These are phyloP conservation scores for Fraxinus sp. DNA, from an alignment of 305 asterid species.

Conservation along the genomic window DNA sequence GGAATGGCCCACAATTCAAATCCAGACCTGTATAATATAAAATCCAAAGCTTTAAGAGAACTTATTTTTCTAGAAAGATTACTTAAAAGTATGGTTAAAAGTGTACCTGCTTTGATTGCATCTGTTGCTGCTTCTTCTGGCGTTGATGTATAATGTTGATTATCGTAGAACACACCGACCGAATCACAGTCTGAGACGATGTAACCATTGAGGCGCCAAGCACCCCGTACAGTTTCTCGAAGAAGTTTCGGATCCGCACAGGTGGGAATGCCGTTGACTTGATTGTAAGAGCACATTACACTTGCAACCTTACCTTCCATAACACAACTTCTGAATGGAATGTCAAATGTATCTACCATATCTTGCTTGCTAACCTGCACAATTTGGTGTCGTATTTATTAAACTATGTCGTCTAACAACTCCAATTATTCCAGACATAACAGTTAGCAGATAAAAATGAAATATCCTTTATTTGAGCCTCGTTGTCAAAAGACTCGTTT, in stretches of 20 bases:
- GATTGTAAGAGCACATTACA: conserved; percentile 92
- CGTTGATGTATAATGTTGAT: conserved; percentile 70
- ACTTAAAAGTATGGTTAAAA: not conserved
- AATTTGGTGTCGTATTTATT: not conserved
- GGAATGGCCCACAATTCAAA: conserved; percentile 78
- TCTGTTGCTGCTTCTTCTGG: conserved; percentile 87
- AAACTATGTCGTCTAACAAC: not conserved
- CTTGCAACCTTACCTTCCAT: conserved; percentile 84
- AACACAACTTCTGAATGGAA: conserved; percentile 79
- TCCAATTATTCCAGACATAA: not conserved
- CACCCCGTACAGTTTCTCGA: conserved; percentile 65
- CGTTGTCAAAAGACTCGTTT: not conserved
- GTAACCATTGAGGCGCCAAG: conserved; percentile 79
- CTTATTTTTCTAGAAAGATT: not conserved
- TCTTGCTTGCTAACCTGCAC: conserved; percentile 80
- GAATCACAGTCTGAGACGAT: conserved; percentile 93
- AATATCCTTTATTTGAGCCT: not conserved
- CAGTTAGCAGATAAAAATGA: not conserved
- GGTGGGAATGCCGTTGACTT: conserved; percentile 80
- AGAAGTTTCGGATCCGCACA: conserved; percentile 83
- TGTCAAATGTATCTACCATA: conserved; percentile 66
- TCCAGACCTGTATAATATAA: conserved; percentile 52
- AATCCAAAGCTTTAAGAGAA: not conserved
- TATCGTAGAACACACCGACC: conserved; percentile 72
- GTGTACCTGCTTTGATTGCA: conserved; percentile 74